Evolutionary conservation across 768 basidiomycete species (phyloP), one percentile per base, ranked within the genome.

Genomic region (Podaxis pistillaris): DNA sequence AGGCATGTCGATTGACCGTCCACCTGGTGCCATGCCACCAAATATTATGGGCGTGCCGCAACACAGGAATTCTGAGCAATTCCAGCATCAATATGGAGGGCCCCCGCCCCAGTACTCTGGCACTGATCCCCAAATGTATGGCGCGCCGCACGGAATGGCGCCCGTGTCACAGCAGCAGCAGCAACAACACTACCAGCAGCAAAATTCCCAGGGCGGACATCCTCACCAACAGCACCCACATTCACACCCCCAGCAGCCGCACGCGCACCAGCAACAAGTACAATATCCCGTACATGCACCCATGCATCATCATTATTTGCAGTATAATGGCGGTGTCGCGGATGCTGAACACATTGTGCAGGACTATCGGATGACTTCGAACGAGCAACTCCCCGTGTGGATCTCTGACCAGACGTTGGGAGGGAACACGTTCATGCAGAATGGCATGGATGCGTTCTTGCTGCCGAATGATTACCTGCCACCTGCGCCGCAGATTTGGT

Each of bases 401-500:
- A 86, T 93, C 50, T 90, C 91, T 38, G 92, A 94, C 72, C 89
- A 91, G 72, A 91, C 83, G 66, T 75, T 93, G 1, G 92, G 91
- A 50, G 91, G 90, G 54, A 83, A 77, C 68, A 83, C 86, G 7
- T 90, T 92, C 74, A 82, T 86, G 36, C 90, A 91, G 72, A 84
- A 90, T 68, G 92, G 93, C 65, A 91, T 94, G 78, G 90, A 94
- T 68, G 90, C 92, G 3, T 93, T 93, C 75, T 77, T 94, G 52
- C 79, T 94, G 40, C 92, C 92, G 15, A 74, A 78, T 33, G 88
- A 92, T 70, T 92, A 88, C 67, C 79, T 91, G 56, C 87, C 89
- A 1, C 78, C 86, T 62, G 81, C 85, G 26, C 82, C 87, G 54
- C 89, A 90, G 72, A 91, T 93, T 60, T 92, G 90, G 90, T 93